Base-by-base conservation (phyloP, 306 rosid genomes). In the Cajanus cajan region DNA sequence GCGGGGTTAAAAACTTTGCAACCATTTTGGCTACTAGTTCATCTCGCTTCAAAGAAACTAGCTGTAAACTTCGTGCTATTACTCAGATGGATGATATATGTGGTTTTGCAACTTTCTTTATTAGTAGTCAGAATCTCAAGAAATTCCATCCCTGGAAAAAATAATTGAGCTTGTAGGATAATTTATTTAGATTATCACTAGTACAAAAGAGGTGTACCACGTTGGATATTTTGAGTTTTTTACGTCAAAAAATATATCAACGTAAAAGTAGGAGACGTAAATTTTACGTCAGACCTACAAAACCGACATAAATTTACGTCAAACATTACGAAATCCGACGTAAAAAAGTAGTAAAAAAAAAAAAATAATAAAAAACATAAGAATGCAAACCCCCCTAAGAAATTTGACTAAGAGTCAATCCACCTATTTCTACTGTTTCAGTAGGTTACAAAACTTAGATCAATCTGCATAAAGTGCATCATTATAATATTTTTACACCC, bases 81-180 rank as follows among this genome's bases (percentile, higher is more conserved):
- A 16, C 61, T 70, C 68, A 64, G 58, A 34, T 83, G 47, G 45
- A 52, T 80, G 52, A 66, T 44, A 5, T 54, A 10, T 68, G 8
- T 39, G 2, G 52, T 69, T 78, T 70, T 68, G 34, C 1, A 45
- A 34, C 77, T 47, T 73, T 71, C 33, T 82, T 76, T 88, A 82
- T 80, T 86, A 37, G 2, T 4, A 18, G 82, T 73, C 79, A 82
- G 85, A 86, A 88, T 84, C 86, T 88, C 87, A 82, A 88, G 89
- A 88, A 88, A 84, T 86, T 84, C 80, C 65, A 19, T 71, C 67
- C 13, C 25, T 9, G 18, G 5, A 36, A 65, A 55, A 39, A 31
- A 80, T 34, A 68, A 22, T 41, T 70, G 36, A 19, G 33, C 33
- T 18, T 18, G 25, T 5, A 8, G 21, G 16, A 73, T 45, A 61